Percentiles rank a stretch among this genome's conserved stretches.
Evolutionary conservation across 805 yeast genomes (phyloP).

Genomic region (Teunomyces kruisii): DNA sequence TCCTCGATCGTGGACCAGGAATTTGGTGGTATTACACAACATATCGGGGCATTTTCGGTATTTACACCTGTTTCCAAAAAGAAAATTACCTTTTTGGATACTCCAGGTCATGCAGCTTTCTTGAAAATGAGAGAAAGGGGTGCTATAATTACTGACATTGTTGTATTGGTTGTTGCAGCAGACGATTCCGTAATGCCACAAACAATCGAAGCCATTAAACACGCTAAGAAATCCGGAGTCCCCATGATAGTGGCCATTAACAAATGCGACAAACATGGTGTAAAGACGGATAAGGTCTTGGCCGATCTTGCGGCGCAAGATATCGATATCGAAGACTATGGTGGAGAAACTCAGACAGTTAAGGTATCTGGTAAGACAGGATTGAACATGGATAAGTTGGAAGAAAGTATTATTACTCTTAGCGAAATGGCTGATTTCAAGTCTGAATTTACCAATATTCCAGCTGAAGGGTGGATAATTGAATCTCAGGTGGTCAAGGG

Average conservation of each 20-base stretch:
- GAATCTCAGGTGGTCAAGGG: slow-evolving; percentile 84
- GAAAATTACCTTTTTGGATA: slow-evolving; percentile 85
- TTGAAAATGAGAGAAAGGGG: slow-evolving; percentile 96
- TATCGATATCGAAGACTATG: slow-evolving; percentile 86
- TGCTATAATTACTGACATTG: slow-evolving; percentile 89
- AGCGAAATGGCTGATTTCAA: slow-evolving; percentile 81
- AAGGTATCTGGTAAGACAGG: slow-evolving; percentile 89
- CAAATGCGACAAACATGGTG: slow-evolving; percentile 81
- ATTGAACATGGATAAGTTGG: slow-evolving; percentile 82
- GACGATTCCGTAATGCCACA: slow-evolving; percentile 99
- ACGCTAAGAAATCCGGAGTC: slow-evolving; percentile 78
- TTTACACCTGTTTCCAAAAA: slow-evolving; percentile 72
- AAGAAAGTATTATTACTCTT: slow-evolving; percentile 82
- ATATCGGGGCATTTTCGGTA: slow-evolving; percentile 94
- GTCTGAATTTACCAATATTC: slow-evolving; percentile 51
- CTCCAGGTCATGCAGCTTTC: slow-evolving; percentile 98
- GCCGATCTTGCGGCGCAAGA: slow-evolving; percentile 75
- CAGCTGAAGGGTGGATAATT: slow-evolving; percentile 83
- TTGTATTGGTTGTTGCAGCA: slow-evolving; percentile 90
- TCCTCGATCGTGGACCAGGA: slow-evolving; percentile 82
- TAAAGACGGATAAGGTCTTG: slow-evolving; percentile 71
- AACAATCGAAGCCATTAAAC: slow-evolving; percentile 92
- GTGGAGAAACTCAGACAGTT: slow-evolving; percentile 92
- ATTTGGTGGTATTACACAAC: slow-evolving; percentile 97
- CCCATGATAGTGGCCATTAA: slow-evolving; percentile 90